Conservation (phyloP, 1,284 basidiomycete genomes). For the Boletus mariae region DNA sequence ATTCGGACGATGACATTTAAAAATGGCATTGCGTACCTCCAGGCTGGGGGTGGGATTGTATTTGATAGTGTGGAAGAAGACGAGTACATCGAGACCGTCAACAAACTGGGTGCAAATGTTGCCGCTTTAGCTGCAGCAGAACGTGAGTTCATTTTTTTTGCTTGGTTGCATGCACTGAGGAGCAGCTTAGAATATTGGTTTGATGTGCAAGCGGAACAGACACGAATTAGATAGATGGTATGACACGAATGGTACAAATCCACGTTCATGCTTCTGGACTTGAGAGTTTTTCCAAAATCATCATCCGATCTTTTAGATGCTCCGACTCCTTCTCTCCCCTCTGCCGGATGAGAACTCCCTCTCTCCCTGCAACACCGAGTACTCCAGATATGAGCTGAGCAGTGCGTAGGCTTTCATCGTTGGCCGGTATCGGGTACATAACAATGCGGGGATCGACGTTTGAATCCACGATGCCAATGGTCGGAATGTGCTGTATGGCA, state of each 20-base stretch:
- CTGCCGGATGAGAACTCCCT: slow-evolving; percentile 55
- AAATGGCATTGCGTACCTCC: slow-evolving; percentile 87
- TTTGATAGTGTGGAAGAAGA: slow-evolving; percentile 97
- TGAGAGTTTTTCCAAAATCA: slow-evolving; percentile 28
- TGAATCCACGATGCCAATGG: slow-evolving; percentile 89
- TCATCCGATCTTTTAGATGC: slow-evolving; percentile 26
- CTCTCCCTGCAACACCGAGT: slow-evolving; percentile 86
- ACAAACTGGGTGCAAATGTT: slow-evolving; percentile 89
- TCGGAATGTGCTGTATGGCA: slow-evolving; percentile 79
- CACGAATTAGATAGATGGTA: slow-evolving; percentile 28
- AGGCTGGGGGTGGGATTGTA: slow-evolving; percentile 97
- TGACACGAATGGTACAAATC: slow-evolving; percentile 18
- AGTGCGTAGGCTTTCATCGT: slow-evolving; percentile 90
- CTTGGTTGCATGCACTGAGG: slow-evolving; percentile 12
- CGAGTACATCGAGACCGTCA: slow-evolving; percentile 94
- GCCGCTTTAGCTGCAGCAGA: slow-evolving; percentile 88
- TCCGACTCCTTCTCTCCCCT: slow-evolving; percentile 16
- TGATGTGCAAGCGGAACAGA: slow-evolving; percentile 52
- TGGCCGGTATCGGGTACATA: slow-evolving; percentile 98
- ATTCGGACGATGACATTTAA: slow-evolving; percentile 99
- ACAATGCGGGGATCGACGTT: slow-evolving; percentile 95
- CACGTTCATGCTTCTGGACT: slow-evolving; percentile 23
- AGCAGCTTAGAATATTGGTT: slow-evolving; percentile 58
- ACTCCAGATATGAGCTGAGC: slow-evolving; percentile 90
- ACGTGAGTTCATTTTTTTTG: slow-evolving; percentile 50